A percentile compares a stretch with the other conserved stretches of the same genome.
phyloP scores from a whole-genome alignment of 192 early-diverging fungal species.

The Umbelopsis sp. region DNA sequence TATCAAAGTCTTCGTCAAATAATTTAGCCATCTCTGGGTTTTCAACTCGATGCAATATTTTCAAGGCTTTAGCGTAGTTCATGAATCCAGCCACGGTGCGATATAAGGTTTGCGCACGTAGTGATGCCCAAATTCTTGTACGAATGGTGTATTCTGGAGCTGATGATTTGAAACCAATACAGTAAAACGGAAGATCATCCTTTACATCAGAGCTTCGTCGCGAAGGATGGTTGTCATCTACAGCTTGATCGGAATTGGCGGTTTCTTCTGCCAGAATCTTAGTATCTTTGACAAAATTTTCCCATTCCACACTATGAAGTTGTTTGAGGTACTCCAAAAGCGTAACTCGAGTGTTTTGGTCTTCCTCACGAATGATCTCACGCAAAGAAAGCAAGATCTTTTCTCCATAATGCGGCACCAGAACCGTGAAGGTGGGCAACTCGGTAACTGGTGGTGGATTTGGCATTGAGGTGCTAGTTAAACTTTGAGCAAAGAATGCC shows the following conservation, averaged over 20 bases:
- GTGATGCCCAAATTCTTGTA: conserved; percentile 74
- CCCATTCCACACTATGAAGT: conserved; percentile 69
- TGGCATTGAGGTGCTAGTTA: conserved; percentile 61
- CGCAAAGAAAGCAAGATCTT: conserved; percentile 70
- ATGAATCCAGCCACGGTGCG: conserved; percentile 74
- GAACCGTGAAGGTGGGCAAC: conserved; percentile 72
- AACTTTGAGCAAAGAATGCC: conserved; percentile 73
- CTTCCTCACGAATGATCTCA: conserved; percentile 75
- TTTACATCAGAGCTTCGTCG: conserved; percentile 40
- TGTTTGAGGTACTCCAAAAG: conserved; percentile 69
- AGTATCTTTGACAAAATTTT: conserved; percentile 78
- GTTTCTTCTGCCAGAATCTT: conserved; percentile 65
- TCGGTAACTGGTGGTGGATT: conserved; percentile 62
- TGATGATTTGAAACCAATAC: conserved; percentile 67
- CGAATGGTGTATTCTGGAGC: conserved; percentile 68
- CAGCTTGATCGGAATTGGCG: background rate
- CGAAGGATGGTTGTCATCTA: background rate
- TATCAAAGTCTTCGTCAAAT: conserved; percentile 43
- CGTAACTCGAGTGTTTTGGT: conserved; percentile 65
- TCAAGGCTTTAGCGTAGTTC: conserved; percentile 73
- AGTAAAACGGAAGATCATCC: conserved; percentile 70
- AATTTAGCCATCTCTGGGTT: conserved; percentile 60
- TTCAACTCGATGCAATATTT: conserved; percentile 66
- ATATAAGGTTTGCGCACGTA: conserved; percentile 72
- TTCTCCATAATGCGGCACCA: conserved; percentile 73